Evolutionary conservation across 495 filamentous ascomycete species (phyloP), one percentile per base, ranked within the genome.

Genomic region (Parmelia sp.): DNA sequence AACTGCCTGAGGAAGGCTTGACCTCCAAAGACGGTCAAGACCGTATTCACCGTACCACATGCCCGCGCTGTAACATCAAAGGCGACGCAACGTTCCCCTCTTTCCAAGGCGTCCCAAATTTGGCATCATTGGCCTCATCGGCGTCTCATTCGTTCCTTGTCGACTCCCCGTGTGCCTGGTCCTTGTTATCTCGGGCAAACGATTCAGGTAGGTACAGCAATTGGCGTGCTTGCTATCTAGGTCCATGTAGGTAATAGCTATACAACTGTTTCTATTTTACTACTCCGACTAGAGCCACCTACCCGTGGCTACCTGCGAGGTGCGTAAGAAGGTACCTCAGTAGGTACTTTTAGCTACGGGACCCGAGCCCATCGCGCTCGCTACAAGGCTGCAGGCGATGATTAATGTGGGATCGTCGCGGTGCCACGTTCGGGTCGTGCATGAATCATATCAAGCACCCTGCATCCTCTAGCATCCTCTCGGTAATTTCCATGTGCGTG

Each of bases 381-480:
- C 57, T 25, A 59, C 35, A 40, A 58, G 65, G 55, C 64, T 62
- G 60, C 66, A 65, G 42, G 60, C 55, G 63, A 65, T 68, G 66
- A 68, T 65, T 68, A 68, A 68, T 68, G 36, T 55, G 51, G 29
- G 66, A 62, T 68, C 66, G 59, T 40, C 66, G 45, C 59, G 58
- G 58, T 56, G 66, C 59, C 59, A 68, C 51, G 51, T 55, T 55
- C 51, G 51, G 51, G 51, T 55, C 51, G 51, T 55, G 51, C 51
- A 55, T 55, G 51, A 55, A 33, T 55, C 51, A 55, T 55, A 25
- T 36, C 4, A 55, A 53, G 49, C 49, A 53, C 12, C 49, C 49
- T 55, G 51, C 51, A 55, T 55, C 51, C 51, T 55, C 66, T 57
- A 45, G 59, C 65, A 57, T 68, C 58, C 27, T 58, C 63, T 65